A percentile compares a stretch with the other conserved stretches of the same genome.
phyloP scores from a whole-genome alignment of 1,139 yeast genomes.

The Yamadazyma buinensis region DNA sequence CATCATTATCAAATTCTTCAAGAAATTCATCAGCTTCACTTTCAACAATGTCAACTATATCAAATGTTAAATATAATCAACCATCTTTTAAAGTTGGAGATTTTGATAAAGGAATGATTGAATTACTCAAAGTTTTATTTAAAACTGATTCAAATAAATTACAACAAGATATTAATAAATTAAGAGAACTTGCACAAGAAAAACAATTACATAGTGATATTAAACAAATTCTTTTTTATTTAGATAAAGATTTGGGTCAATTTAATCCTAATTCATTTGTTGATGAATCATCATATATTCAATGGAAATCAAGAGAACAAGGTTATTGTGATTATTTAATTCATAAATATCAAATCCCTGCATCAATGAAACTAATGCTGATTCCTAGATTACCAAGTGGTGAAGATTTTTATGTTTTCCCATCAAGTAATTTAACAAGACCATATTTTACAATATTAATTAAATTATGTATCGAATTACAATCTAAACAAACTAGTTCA shows the following conservation, averaged over 20 bases:
- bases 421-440: constrained; percentile 29
- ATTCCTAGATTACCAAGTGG: constrained; percentile 30
- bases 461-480: constrained; percentile 27
- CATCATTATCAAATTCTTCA: background rate
- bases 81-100: constrained; percentile 52
- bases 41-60: constrained; percentile 6
- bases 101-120: constrained; percentile 40
- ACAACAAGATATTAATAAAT: constrained; percentile 47
- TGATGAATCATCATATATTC: constrained; percentile 33
- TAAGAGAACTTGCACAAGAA: constrained; percentile 42
- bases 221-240: constrained; percentile 33
- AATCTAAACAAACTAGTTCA: constrained; percentile 6
- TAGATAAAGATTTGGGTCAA: constrained; percentile 40
- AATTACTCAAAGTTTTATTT: constrained; percentile 39
- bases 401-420: constrained; percentile 40
- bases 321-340: constrained; percentile 33
- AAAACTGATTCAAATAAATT: constrained; percentile 34
- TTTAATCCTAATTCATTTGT: constrained; percentile 41
- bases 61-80: constrained; percentile 23
- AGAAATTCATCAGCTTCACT: background rate
- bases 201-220: constrained; percentile 44
- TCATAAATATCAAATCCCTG: constrained; percentile 37
- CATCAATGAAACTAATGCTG: constrained; percentile 28
- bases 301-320: constrained; percentile 52
- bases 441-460: constrained; percentile 26